Conservation (phyloP, 225 moss, liverwort and hornwort species). For the Asterella californica region DNA sequence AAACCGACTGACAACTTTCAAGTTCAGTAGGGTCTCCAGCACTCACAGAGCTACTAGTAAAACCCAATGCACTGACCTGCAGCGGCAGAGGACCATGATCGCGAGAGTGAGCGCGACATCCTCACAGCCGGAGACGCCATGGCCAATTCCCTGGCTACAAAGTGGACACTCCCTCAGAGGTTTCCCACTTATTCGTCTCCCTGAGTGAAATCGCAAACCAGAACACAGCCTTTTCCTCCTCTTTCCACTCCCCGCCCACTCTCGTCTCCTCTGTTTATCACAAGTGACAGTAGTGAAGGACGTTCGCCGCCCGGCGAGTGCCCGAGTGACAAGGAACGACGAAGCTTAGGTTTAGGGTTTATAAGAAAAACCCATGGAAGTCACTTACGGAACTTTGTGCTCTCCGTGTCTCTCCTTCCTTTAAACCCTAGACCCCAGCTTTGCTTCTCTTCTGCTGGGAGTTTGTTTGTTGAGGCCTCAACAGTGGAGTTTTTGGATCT, state of each 20-base stretch:
- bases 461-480: too few relatives aligned
- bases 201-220: neutral
- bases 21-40: neutral
- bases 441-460: neutral
- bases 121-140: slow-evolving; percentile 23
- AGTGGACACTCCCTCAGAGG: neutral
- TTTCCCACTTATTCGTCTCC: neutral
- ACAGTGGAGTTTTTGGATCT: too few relatives aligned
- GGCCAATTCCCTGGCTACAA: neutral
- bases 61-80: slow-evolving; percentile 7
- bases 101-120: slow-evolving; percentile 7
- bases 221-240: neutral
- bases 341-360: slow-evolving; percentile 18
- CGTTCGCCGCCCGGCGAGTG: slow-evolving; percentile 3
- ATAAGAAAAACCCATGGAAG: neutral
- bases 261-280: neutral
- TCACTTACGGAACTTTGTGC: neutral
- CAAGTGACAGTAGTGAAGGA: neutral
- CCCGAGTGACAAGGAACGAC: neutral
- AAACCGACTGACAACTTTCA: neutral
- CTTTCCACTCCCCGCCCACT: neutral
- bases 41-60: neutral
- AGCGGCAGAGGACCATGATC: slow-evolving; percentile 12
- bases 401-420: neutral
- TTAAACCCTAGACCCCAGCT: slow-evolving; percentile 8